Conservation (phyloP, 192 early-diverging fungal genomes). For the Entrophospora sp. region DNA sequence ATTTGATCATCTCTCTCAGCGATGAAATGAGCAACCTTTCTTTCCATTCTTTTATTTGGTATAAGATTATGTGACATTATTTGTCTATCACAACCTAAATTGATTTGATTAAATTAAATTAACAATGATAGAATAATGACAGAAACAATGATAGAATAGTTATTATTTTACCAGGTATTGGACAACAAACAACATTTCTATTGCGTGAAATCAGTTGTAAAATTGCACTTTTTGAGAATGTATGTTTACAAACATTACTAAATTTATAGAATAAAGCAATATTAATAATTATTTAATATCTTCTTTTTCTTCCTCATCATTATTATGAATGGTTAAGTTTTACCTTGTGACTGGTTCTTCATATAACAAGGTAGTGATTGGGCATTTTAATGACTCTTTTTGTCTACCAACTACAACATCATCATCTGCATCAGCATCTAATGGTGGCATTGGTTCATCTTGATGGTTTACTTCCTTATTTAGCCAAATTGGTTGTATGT, state of each 20-base stretch:
- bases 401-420: slow-evolving; percentile 22
- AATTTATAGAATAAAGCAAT: not conserved
- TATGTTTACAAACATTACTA: slow-evolving; percentile 24
- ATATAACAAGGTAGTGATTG: slow-evolving; percentile 24
- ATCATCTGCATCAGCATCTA: slow-evolving; percentile 18
- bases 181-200: slow-evolving; percentile 2
- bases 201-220: not conserved
- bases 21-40: slow-evolving; percentile 6
- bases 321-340: not conserved
- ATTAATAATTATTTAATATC: not conserved
- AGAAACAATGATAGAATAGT: no score
- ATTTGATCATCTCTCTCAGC: not conserved
- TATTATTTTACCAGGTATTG: not conserved
- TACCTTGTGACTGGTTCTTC: slow-evolving; percentile 28
- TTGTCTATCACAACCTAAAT: slow-evolving; percentile 17
- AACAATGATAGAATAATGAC: not conserved
- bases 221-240: slow-evolving; percentile 23
- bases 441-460: slow-evolving; percentile 21
- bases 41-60: slow-evolving; percentile 10
- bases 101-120: not conserved
- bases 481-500: not conserved
- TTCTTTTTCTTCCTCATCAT: no score
- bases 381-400: slow-evolving; percentile 23
- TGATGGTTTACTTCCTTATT: slow-evolving; percentile 26
- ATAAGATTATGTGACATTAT: not conserved